Conservation (phyloP, 176 grass and related monocot genomes). For the Pharus latifolius region DNA sequence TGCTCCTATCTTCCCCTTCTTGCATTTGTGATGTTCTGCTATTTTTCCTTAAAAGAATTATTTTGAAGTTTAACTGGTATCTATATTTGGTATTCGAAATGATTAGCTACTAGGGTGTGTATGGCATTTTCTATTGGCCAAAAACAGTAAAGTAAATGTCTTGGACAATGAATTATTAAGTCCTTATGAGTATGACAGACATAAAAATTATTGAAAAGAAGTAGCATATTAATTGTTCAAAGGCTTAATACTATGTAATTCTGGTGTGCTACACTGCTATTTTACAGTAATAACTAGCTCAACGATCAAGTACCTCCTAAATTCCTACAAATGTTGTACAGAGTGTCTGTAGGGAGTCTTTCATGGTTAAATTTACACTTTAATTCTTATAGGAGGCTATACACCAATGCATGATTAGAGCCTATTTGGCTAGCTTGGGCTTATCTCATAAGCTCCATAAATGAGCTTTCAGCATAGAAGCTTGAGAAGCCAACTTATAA, state of each 20-base stretch:
- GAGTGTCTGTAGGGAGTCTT: background rate
- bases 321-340: background rate
- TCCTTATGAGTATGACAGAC: background rate
- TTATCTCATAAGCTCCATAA: background rate
- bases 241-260: background rate
- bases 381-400: background rate
- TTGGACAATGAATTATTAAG: background rate
- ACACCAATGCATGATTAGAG: background rate
- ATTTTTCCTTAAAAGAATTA: constrained; percentile 1
- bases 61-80: background rate
- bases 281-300: background rate
- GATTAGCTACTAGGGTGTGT: background rate
- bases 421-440: background rate
- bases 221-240: constrained; percentile 2
- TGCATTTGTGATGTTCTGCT: constrained; percentile 3
- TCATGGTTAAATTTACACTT: background rate
- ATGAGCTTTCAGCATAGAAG: background rate
- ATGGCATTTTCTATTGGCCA: background rate
- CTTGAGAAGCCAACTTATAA: background rate
- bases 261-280: background rate
- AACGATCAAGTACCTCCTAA: background rate
- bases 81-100: background rate
- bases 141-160: background rate
- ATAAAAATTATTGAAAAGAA: background rate
- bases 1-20: constrained; percentile 9